Conservation (phyloP, 2,329 filamentous ascomycete species). For the Diaporthe citriasiana region DNA sequence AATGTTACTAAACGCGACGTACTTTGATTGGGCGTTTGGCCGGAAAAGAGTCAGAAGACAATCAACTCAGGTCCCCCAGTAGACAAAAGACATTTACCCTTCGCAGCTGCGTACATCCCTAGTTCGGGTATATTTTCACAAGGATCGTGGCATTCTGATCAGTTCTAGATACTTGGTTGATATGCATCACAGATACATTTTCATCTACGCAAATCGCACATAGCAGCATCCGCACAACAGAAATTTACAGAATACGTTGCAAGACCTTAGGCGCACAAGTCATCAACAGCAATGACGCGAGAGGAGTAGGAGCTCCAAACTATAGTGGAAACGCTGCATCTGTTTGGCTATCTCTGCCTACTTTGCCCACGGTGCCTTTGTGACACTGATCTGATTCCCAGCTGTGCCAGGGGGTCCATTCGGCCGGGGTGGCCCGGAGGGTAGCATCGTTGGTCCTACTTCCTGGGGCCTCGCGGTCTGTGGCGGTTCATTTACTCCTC, state of each 20-base stretch:
- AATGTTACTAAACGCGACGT: neutral
- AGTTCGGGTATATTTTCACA: neutral
- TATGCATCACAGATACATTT: neutral
- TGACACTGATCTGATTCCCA: constrained; percentile 41
- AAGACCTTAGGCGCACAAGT: neutral
- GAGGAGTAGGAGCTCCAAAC: too few species aligned
- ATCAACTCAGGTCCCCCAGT: neutral
- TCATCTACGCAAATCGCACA: neutral
- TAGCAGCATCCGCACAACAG: neutral
- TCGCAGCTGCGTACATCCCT: too few species aligned
- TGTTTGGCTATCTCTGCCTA: neutral
- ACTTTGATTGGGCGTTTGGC: neutral
- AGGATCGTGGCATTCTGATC: neutral
- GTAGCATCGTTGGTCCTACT: neutral
- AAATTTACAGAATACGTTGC: neutral
- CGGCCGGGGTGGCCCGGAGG: constrained; percentile 30
- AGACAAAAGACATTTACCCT: neutral
- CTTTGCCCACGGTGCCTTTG: constrained; percentile 43
- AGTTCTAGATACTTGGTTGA: neutral
- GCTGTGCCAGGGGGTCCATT: constrained; percentile 41
- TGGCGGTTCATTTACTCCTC: constrained; percentile 18
- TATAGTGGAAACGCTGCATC: neutral
- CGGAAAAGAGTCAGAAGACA: too few species aligned
- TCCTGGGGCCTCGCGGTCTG: constrained; percentile 20
- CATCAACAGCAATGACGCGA: too few species aligned